A percentile compares a stretch with the other conserved stretches of the same genome.
Conservation (phyloP, 371 early-diverging fungal species). For the Zychaea mexicana region DNA sequence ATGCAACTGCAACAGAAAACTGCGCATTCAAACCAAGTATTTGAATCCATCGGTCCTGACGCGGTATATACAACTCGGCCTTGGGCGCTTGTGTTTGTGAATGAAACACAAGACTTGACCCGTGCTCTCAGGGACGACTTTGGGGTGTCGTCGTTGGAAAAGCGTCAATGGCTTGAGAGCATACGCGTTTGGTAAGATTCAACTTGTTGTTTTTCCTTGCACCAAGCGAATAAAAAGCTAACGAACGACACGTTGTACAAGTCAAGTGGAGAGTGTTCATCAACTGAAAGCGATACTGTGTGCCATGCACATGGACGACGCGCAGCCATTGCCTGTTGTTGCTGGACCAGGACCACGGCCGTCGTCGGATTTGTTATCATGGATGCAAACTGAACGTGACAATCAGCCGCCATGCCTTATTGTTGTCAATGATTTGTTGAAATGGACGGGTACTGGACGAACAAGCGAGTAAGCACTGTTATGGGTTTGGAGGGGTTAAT, state of each 20-base stretch:
- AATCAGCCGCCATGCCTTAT: slow-evolving; percentile 34
- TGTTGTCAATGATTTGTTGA: slow-evolving; percentile 25
- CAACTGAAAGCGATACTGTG: slow-evolving; percentile 11
- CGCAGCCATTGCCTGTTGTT: neutral
- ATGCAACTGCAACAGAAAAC: slow-evolving; percentile 13
- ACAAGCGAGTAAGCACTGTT: too few relatives aligned
- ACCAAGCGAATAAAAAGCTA: neutral
- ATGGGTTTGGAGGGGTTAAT: too few relatives aligned
- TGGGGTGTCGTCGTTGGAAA: neutral
- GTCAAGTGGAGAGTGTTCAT: slow-evolving; percentile 13
- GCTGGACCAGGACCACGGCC: neutral
- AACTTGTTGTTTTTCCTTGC: neutral
- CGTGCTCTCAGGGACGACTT: slow-evolving; percentile 4
- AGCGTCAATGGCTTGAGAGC: slow-evolving; percentile 13
- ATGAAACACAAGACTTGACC: neutral
- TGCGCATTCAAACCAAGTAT: neutral
- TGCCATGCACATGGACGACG: slow-evolving; percentile 2
- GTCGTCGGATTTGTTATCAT: slow-evolving; percentile 11
- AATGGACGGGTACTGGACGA: neutral
- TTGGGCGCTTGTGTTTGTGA: slow-evolving; percentile 12
- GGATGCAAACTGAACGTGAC: slow-evolving; percentile 28
- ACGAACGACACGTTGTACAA: neutral
- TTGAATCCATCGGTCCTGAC: neutral
- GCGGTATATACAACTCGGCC: slow-evolving; percentile 5
- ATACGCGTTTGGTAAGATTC: slow-evolving; percentile 17